These are phyloP conservation scores for Bipolaris gigantea DNA, from an alignment of 2,329 filamentous ascomycete species.

Conservation along the genomic window DNA sequence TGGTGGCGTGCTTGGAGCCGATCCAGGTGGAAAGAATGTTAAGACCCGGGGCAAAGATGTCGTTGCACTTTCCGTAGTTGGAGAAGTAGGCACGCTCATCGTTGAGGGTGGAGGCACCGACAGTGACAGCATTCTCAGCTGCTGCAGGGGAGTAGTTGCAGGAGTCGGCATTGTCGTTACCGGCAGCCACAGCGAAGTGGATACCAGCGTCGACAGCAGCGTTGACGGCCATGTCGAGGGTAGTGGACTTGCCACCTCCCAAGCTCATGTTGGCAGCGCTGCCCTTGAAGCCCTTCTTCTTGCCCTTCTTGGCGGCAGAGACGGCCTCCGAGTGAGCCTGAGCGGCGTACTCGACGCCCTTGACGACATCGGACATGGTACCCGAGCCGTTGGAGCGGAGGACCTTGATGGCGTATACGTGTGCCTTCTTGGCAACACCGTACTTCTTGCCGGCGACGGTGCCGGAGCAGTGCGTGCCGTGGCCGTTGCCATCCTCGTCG, in stretches of 20 bases:
- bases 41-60: conserved; percentile 96
- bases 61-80: conserved; percentile 99
- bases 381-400: conserved; percentile 95
- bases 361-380: conserved; percentile 98
- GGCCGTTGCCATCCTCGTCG: conserved; percentile 93
- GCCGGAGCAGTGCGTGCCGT: conserved; percentile 98
- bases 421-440: conserved; percentile 98
- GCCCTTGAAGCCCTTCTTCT: conserved; percentile 97
- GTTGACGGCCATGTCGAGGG: conserved; percentile 90
- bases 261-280: conserved; percentile 99
- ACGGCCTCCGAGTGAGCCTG: conserved; percentile 75
- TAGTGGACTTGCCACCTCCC: conserved; percentile 92
- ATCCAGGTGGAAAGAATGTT: conserved; percentile 99
- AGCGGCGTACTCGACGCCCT: conserved; percentile 95
- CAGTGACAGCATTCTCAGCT: conserved; percentile 87
- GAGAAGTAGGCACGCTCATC: conserved; percentile 99
- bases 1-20: conserved; percentile 90
- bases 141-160: conserved; percentile 99
- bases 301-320: conserved; percentile 78
- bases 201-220: conserved; percentile 89
- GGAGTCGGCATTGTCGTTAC: conserved; percentile 98
- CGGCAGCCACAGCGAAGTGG: conserved; percentile 97
- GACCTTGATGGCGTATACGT: conserved; percentile 96
- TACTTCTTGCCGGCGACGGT: conserved; percentile 98
- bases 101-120: conserved; percentile 88